A percentile compares a stretch with the other conserved stretches of the same genome.
These are phyloP conservation scores for Verbena officinalis DNA, from an alignment of 257 asterid species.

Conservation along the genomic window DNA sequence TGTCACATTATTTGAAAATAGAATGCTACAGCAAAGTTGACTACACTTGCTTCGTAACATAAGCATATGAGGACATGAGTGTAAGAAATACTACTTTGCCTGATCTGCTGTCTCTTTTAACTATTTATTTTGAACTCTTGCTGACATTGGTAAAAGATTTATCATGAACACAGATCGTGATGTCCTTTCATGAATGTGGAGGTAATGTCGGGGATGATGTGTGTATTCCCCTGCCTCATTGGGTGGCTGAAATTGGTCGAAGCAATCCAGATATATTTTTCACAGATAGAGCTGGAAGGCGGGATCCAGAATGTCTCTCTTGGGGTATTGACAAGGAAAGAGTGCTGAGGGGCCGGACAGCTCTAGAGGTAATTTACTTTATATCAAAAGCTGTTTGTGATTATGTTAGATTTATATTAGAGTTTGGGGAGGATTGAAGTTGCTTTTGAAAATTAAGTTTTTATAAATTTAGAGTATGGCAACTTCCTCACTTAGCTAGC, in stretches of 20 bases:
- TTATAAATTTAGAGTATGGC: neutral
- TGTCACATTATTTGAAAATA: constrained; percentile 13
- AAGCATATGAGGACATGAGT: neutral
- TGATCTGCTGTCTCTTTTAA: constrained; percentile 15
- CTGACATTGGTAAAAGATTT: constrained; percentile 27
- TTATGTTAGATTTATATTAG: constrained; percentile 9
- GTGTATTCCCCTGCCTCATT: constrained; percentile 83
- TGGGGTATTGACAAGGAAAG: constrained; percentile 98
- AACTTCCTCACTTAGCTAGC: constrained; percentile 7
- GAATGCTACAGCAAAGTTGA: constrained; percentile 20
- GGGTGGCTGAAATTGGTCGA: constrained; percentile 88
- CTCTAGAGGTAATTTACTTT: constrained; percentile 67
- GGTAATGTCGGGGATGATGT: constrained; percentile 87
- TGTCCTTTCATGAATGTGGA: constrained; percentile 93
- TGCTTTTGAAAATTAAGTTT: constrained; percentile 4
- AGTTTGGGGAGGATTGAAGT: constrained; percentile 16
- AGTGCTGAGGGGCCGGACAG: constrained; percentile 89
- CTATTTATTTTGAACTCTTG: constrained; percentile 18
- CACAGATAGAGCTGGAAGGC: constrained; percentile 87
- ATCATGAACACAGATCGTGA: constrained; percentile 60
- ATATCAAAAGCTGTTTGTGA: constrained; percentile 14
- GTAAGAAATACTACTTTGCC: constrained; percentile 17
- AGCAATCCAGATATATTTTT: constrained; percentile 89
- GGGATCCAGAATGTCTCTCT: constrained; percentile 86
- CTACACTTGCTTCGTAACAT: constrained; percentile 12